Evolutionary conservation across 2,329 filamentous ascomycete species (phyloP), one percentile per base, ranked within the genome.

Genomic region (Pleoardoris graminearum): DNA sequence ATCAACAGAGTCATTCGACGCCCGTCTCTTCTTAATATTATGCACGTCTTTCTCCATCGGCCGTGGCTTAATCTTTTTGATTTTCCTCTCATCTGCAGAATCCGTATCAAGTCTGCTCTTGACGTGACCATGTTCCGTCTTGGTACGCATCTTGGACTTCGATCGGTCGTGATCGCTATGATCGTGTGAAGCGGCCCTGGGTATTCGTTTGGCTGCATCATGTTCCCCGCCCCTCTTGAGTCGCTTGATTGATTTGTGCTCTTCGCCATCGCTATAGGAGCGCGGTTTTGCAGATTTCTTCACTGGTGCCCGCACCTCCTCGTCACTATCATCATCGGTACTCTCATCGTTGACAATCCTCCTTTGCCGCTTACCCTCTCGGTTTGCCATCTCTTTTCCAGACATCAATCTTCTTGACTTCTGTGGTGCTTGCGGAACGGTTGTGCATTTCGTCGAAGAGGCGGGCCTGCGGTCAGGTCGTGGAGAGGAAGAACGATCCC

Each of bases 281-380:
- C 69, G 63, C 36, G 63, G 65, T 25, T 72, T 71, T 11, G 46
- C 22, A 22, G 55, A 53, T 48, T 71, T 72, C 54, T 69, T 66
- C 19, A 58, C 64, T 7, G 68, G 69, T 12, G 68, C 65, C 19
- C 71, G 68, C n/a, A 71, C 68, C 44, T 73, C 70, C 39, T 72
- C 69, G 33, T 74, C 70, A 47, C 65, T 71, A 41, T 72, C 69
- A 2, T 72, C 70, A 16, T 69, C 65, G 4, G 69, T 71, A 3
- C 63, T 62, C 14, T 72, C 71, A 14, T 73, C 69, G 14, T 65
- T 61, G 2, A 71, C 68, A 5, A 72, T 66, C 4, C 63, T 54
- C 52, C 71, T 67, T 32, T 65, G 62, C 39, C 68, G 60, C 50
- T 69, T 66, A 12, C 64, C 70, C 38, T 68, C 67, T 5, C 63